Evolutionary conservation across 176 grass and related monocot species (phyloP), one percentile per base, ranked within the genome.

Genomic region (Ensete ventricosum): DNA sequence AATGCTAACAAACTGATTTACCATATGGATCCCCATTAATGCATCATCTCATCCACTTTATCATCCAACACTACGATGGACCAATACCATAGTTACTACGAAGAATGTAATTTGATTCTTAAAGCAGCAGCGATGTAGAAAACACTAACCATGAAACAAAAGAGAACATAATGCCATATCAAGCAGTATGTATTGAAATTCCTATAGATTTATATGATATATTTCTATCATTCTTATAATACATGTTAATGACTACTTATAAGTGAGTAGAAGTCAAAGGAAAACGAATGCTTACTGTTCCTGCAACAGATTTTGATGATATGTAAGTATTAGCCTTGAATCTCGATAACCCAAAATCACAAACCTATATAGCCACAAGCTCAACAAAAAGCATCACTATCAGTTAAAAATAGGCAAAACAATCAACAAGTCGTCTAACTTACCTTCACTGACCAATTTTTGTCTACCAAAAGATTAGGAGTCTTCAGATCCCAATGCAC

Each of bases 401-500:
- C 73, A 57, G 49, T 73, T 63, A 21, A 17, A 27, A 22, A 77
- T 16, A 71, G 26, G 24, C 14, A 81, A 52, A 81, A 17, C 52
- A 49, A 17, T 54, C 4, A 72, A 81, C 25, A 76, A 76, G 21
- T 81, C 58, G n/a, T 43, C 71, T 16, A 55, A 80, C 86, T 54
- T 60, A 92, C 93, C 93, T 97, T 97, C 62, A 93, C 87, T 1
- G 90, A 93, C 93, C 93, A 97, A 80, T 97, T 97, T 79, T 88
- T 90, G 49, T 93, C 93, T 1, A 97, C 93, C 85, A 97, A 74
- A 80, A 97, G 88, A 82, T 97, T 97, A 75, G 93, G 93, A 75
- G 93, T 86, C 81, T 93, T 97, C 13, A 97, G 79, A 83, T 97
- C 93, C 93, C 93, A 97, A 78, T 97, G 93, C 14, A 97, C 93